Evolutionary conservation across 345 rosid species (phyloP).

Genomic region (Euclidium syriacum): DNA sequence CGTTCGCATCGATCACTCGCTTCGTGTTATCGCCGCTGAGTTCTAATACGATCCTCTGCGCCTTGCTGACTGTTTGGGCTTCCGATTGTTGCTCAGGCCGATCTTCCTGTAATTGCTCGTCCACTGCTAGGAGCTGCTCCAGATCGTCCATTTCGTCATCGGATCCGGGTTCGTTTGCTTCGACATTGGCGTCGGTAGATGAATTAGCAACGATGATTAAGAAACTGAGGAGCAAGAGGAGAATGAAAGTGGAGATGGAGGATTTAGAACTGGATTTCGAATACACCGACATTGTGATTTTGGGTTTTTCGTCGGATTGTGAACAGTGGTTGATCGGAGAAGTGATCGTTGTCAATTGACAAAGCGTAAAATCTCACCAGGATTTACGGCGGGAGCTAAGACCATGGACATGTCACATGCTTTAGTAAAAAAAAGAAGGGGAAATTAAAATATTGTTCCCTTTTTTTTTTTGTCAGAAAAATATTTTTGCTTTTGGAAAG

Average conservation of each 20-base stretch:
- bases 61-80: slow-evolving; percentile 68
- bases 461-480: too few relatives aligned
- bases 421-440: neutral
- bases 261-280: slow-evolving; percentile 42
- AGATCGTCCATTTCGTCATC: slow-evolving; percentile 37
- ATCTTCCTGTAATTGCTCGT: slow-evolving; percentile 44
- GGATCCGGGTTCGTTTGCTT: slow-evolving; percentile 13
- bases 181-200: slow-evolving; percentile 26
- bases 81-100: slow-evolving; percentile 43
- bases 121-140: slow-evolving; percentile 60
- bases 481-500: too few relatives aligned
- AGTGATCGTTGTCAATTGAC: slow-evolving; percentile 4
- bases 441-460: too few relatives aligned
- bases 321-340: slow-evolving; percentile 7
- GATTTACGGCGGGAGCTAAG: slow-evolving; percentile 8
- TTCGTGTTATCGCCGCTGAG: slow-evolving; percentile 50
- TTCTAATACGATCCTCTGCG: slow-evolving; percentile 75
- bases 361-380: slow-evolving; percentile 9
- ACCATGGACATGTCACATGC: neutral
- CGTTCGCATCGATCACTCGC: slow-evolving; percentile 46
- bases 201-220: slow-evolving; percentile 24
- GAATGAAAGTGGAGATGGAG: slow-evolving; percentile 35
- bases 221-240: slow-evolving; percentile 37
- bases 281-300: neutral
- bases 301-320: neutral